Conservation (phyloP, 768 basidiomycete genomes). For the Aureoboletus auriporus region DNA sequence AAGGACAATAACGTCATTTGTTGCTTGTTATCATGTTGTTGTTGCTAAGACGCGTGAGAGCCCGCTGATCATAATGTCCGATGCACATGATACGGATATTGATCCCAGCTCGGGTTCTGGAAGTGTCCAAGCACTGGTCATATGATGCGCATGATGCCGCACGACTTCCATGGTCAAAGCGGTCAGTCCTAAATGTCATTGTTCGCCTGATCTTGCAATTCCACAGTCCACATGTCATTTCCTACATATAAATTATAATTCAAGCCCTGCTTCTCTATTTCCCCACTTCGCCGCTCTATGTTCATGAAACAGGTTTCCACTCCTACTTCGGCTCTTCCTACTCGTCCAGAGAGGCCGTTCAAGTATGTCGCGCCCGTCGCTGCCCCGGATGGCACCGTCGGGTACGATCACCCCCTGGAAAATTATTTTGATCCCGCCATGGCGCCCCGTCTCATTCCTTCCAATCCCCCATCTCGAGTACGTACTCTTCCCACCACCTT, state of each 20-base stretch:
- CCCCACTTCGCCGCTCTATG: constrained; percentile 4
- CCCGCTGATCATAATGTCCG: not conserved
- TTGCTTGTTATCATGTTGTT: not conserved
- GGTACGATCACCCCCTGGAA: constrained; percentile 20
- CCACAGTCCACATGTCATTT: constrained; percentile 19
- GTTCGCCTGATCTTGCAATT: constrained; percentile 13
- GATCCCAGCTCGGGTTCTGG: too few species aligned
- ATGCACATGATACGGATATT: too few species aligned
- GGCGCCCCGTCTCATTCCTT: constrained; percentile 14
- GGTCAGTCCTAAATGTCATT: constrained; percentile 11
- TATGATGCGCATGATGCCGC: constrained; percentile 4
- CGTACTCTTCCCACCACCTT: not conserved
- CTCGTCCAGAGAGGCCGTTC: constrained; percentile 9
- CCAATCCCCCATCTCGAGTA: constrained; percentile 12
- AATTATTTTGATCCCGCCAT: constrained; percentile 25
- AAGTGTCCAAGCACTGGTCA: too few species aligned
- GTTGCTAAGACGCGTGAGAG: not conserved
- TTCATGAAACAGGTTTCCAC: constrained; percentile 2
- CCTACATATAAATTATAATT: constrained; percentile 23
- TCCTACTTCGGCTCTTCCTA: constrained; percentile 9
- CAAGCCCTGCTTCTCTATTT: not conserved
- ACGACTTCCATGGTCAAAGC: constrained; percentile 10
- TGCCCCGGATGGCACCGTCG: constrained; percentile 12
- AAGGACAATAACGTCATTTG: too few species aligned
- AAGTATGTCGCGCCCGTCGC: constrained; percentile 9